Evolutionary conservation across 257 asterid species (phyloP).

Genomic region (Sherardia arvensis): DNA sequence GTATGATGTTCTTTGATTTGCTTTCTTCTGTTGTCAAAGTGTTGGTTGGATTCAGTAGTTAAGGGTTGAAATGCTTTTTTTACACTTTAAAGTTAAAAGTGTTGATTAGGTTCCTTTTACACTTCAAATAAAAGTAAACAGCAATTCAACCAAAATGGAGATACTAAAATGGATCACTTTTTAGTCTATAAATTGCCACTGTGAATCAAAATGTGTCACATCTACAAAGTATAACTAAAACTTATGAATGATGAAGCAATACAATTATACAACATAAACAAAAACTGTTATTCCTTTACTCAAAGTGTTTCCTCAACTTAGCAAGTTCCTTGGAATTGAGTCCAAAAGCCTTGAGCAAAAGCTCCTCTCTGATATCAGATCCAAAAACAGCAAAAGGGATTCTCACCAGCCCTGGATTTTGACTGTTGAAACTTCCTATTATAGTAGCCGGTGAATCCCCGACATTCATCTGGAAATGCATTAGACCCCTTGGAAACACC

Average conservation of each 20-base stretch:
- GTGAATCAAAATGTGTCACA: background rate
- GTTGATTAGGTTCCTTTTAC: background rate
- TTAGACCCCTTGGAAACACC: conserved; percentile 66
- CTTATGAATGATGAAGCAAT: background rate
- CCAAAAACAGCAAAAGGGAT: conserved; percentile 64
- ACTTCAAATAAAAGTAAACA: background rate
- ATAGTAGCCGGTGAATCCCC: conserved; percentile 48
- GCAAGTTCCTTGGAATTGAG: conserved; percentile 48
- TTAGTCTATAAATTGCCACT: background rate
- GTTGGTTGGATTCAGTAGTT: conserved; percentile 3
- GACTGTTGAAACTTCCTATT: conserved; percentile 63
- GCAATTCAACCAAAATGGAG: background rate
- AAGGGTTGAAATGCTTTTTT: conserved; percentile 6
- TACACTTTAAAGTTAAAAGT: background rate
- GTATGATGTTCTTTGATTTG: conserved; percentile 2
- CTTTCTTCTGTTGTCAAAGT: conserved; percentile 5
- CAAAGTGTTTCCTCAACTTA: conserved; percentile 50
- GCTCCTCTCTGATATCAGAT: conserved; percentile 42
- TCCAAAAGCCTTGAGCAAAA: conserved; percentile 64
- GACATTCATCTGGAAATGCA: conserved; percentile 76
- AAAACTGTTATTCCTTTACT: background rate
- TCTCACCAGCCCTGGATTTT: conserved; percentile 66
- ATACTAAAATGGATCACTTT: background rate
- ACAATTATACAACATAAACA: background rate
- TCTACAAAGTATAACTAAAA: background rate